Conservation (phyloP, 2,329 filamentous ascomycete species). For the Sphaerulina musiva region DNA sequence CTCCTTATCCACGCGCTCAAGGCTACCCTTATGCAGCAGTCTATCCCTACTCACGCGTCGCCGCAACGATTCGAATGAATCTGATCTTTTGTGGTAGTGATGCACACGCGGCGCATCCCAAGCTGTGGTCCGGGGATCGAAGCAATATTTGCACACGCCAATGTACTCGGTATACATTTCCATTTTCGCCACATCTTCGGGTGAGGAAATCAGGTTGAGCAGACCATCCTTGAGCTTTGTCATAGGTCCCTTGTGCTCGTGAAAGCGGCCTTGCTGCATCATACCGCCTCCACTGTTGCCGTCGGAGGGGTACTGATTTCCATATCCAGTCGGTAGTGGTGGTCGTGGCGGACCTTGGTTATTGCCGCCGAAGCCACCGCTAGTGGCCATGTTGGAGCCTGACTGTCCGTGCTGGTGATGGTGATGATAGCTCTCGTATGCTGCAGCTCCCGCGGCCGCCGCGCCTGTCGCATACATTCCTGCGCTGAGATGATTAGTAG, state of each 20-base stretch:
- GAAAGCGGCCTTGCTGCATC: conserved; percentile 30
- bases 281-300: conserved; percentile 14
- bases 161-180: conserved; percentile 63
- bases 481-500: conserved; percentile 38
- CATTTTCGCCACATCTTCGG: conserved; percentile 58
- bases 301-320: conserved; percentile 15
- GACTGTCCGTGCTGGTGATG: conserved; percentile 19
- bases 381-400: conserved; percentile 13
- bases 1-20: conserved; percentile 52
- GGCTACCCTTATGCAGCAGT: conserved; percentile 29
- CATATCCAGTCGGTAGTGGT: conserved; percentile 11
- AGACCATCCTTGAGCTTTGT: conserved; percentile 55
- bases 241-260: conserved; percentile 52
- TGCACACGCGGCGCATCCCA: conserved; percentile 56
- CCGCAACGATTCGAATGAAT: conserved; percentile 29
- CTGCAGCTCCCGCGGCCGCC: conserved; percentile 37
- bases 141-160: conserved; percentile 59
- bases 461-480: conserved; percentile 44
- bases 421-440: conserved; percentile 41
- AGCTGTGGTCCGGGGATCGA: conserved; percentile 53
- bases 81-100: conserved; percentile 41
- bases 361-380: conserved; percentile 17
- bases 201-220: conserved; percentile 29
- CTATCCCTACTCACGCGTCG: conserved; percentile 24
- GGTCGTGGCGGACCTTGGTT: conserved; percentile 20